Evolutionary conservation across 1,284 basidiomycete species (phyloP), one percentile per base, ranked within the genome.

Genomic region (Ceratobasidium sp.): DNA sequence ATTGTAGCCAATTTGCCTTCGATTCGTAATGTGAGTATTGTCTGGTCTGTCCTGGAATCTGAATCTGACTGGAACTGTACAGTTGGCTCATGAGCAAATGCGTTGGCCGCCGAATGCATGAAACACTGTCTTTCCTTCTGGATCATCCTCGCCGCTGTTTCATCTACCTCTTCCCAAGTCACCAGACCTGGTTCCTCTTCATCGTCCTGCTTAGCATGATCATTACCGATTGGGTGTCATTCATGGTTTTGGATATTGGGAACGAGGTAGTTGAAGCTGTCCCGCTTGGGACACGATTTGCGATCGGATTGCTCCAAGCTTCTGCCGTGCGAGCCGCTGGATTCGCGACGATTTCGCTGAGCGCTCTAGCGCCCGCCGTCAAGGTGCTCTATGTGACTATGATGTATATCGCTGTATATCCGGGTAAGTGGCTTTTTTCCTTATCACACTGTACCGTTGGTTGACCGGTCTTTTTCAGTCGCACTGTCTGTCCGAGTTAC

Each of bases 111-210:
- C 86, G 88, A 0, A 77, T 87, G 0, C 85, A 89, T 73, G 94
- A 97, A 81, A 95, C 95, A 0, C 83, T 97, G 1, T 89, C 90
- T 72, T 99, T 99, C 80, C 85, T 99, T 5, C 86, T 99, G 21
- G 96, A 98, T 78, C 97, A 98, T 78, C 97, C 97, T n/a, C 88
- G 96, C 28, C 88, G 96, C 75, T 95, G 97, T 82, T 98, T 94
- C 79, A 89, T 97, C 50, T 96, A 97, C 80, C 87, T 99, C 6
- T 98, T 99, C 78, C 97, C 97, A 0, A 91, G 94, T 0, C 93
- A 95, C 76, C 96, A 98, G 79, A 98, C 96, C 1, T 97, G 95
- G 94, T 94, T 96, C 77, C 86, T 98, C 16, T 76, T 94, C 0
- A 86, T 87, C 18, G 80, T 85, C 23, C 80, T 97, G 52, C 80